phyloP scores from a whole-genome alignment of 139 green algal genomes.

The Chlamydomonas schloesseri region DNA sequence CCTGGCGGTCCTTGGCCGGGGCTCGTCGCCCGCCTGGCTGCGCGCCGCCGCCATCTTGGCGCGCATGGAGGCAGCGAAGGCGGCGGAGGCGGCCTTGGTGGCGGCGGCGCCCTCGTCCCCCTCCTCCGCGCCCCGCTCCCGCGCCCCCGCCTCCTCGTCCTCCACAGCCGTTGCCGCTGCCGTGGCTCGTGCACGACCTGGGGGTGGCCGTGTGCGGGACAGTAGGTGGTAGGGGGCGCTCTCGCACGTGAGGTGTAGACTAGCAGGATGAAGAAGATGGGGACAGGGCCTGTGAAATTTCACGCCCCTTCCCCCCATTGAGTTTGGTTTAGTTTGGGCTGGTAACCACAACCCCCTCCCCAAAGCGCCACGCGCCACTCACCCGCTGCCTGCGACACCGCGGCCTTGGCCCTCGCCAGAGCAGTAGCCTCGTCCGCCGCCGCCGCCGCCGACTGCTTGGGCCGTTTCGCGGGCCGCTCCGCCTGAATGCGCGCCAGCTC shows the following conservation, averaged over 20 bases:
- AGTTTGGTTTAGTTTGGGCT: too few relatives aligned
- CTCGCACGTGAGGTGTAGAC: too few relatives aligned
- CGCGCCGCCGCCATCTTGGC: conserved; percentile 41
- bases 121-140: not conserved
- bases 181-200: not conserved
- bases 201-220: not conserved
- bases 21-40: conserved; percentile 27
- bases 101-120: conserved; percentile 6
- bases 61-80: conserved; percentile 60
- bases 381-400: conserved; percentile 43
- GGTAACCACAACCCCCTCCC: too few relatives aligned
- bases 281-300: too few relatives aligned
- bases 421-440: not conserved
- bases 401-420: conserved; percentile 23
- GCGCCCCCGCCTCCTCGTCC: not conserved
- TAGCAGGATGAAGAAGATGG: too few relatives aligned
- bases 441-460: not conserved
- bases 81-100: conserved; percentile 18
- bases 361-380: too few relatives aligned
- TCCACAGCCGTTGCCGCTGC: not conserved
- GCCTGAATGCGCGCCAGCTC: conserved; percentile 34
- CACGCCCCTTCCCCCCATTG: not conserved
- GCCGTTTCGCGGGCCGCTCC: conserved; percentile 37
- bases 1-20: not conserved
- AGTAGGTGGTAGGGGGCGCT: too few relatives aligned